A percentile compares a stretch with the other conserved stretches of the same genome.
phyloP scores from a whole-genome alignment of 768 basidiomycete species.

The Lepiota brunneoincarnata region DNA sequence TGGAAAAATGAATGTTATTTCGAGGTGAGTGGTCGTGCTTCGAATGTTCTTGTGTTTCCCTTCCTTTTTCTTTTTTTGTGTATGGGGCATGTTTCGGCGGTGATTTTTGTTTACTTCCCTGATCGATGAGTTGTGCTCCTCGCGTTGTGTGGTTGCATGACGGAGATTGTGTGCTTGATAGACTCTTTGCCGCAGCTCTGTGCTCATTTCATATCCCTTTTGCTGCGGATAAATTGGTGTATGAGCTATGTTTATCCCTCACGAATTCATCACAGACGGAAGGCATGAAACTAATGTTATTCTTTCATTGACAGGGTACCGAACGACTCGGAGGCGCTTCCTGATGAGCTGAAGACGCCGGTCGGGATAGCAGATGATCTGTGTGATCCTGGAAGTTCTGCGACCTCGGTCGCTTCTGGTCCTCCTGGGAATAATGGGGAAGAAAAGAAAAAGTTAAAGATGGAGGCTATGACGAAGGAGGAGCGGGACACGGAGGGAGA shows the following conservation, averaged over 20 bases:
- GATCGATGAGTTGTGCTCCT: no score
- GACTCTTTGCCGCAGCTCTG: background rate
- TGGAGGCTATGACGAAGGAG: slow-evolving; percentile 14
- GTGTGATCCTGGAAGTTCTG: slow-evolving; percentile 36
- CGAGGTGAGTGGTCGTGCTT: slow-evolving; percentile 47
- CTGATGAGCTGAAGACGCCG: slow-evolving; percentile 57
- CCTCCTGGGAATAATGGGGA: slow-evolving; percentile 13
- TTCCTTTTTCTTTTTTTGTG: slow-evolving; percentile 12
- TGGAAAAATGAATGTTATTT: slow-evolving; percentile 62
- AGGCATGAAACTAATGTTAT: background rate
- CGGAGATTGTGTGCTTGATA: slow-evolving; percentile 4
- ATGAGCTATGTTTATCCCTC: background rate
- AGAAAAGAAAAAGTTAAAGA: slow-evolving; percentile 19
- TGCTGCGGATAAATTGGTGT: background rate
- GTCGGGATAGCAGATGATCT: slow-evolving; percentile 60
- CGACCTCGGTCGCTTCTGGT: slow-evolving; percentile 6
- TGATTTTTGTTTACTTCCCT: slow-evolving; percentile 8
- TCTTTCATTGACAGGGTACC: slow-evolving; percentile 37
- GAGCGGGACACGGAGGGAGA: slow-evolving; percentile 24
- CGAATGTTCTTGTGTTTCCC: slow-evolving; percentile 12
- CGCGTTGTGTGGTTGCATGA: background rate
- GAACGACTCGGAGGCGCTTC: slow-evolving; percentile 55
- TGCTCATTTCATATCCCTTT: background rate
- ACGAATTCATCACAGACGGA: no score
- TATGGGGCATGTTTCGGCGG: slow-evolving; percentile 8